Percentiles rank a stretch among this genome's conserved stretches.
phyloP scores from a whole-genome alignment of 805 yeast genomes.

The Lipomyces kockii region DNA sequence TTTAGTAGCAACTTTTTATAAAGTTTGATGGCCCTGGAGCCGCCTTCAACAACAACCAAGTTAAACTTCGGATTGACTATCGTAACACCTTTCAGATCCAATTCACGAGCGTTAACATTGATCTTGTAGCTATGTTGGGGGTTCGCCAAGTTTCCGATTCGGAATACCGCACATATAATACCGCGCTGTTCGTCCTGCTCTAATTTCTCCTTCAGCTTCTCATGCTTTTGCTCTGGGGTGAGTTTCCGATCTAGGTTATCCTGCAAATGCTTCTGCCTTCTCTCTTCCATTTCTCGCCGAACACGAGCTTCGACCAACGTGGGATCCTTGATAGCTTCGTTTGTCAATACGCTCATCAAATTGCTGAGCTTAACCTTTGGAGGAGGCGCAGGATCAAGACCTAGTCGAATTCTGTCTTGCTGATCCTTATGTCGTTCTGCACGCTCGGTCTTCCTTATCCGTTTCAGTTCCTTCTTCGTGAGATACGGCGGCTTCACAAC shows the following conservation, averaged over 20 bases:
- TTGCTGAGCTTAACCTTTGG: constrained; percentile 86
- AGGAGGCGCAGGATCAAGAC: constrained; percentile 83
- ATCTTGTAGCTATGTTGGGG: constrained; percentile 75
- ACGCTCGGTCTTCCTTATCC: constrained; percentile 72
- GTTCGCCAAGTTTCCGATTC: constrained; percentile 58
- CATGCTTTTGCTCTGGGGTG: constrained; percentile 60
- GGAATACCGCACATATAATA: constrained; percentile 59
- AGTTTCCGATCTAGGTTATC: constrained; percentile 67
- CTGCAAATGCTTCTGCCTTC: constrained; percentile 62
- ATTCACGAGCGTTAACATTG: constrained; percentile 79
- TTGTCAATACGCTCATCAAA: constrained; percentile 82
- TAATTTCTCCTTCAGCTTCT: constrained; percentile 54
- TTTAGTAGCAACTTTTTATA: constrained; percentile 63
- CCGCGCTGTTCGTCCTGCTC: constrained; percentile 60
- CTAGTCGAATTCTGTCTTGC: constrained; percentile 78
- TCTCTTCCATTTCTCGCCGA: constrained; percentile 64
- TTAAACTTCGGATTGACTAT: constrained; percentile 49
- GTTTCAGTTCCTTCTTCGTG: constrained; percentile 76
- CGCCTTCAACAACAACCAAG: constrained; percentile 77
- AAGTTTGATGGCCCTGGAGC: constrained; percentile 61
- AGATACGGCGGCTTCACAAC: constrained; percentile 57
- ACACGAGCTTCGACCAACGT: constrained; percentile 81
- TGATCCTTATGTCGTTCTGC: constrained; percentile 64
- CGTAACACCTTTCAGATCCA: constrained; percentile 63
- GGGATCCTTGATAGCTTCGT: constrained; percentile 86